Evolutionary conservation across 768 basidiomycete species (phyloP).

Genomic region (Tremella yokohamensis): DNA sequence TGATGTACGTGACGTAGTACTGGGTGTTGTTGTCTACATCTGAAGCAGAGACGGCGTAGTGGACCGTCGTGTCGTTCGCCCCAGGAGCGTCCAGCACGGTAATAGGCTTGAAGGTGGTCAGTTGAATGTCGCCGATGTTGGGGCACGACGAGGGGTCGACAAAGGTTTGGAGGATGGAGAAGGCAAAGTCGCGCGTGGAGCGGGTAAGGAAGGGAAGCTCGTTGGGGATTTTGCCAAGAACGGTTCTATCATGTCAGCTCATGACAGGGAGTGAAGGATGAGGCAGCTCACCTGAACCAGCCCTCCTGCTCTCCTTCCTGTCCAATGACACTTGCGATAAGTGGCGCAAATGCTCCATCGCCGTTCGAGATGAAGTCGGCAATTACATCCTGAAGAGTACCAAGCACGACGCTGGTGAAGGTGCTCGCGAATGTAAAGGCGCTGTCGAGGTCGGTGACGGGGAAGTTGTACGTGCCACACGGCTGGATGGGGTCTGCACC

Average conservation of each 20-base stretch:
- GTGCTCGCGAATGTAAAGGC: slow-evolving; percentile 6
- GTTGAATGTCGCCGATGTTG: slow-evolving; percentile 1
- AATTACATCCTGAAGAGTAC: slow-evolving; percentile 10
- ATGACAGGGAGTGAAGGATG: neutral
- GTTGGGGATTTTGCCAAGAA: slow-evolving; percentile 10
- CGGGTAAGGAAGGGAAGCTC: slow-evolving; percentile 10
- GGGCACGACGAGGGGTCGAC: slow-evolving; percentile 14
- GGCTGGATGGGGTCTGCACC: slow-evolving; percentile 8
- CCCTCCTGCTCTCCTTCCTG: slow-evolving; percentile 15
- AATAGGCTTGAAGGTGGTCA: slow-evolving; percentile 8
- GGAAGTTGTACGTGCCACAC: slow-evolving; percentile 16
- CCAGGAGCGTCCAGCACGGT: neutral
- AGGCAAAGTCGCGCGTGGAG: slow-evolving; percentile 13
- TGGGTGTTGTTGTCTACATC: slow-evolving; percentile 2
- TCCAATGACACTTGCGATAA: slow-evolving; percentile 12
- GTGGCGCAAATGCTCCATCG: neutral
- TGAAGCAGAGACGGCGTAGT: slow-evolving; percentile 6
- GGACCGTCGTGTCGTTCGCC: slow-evolving; percentile 6
- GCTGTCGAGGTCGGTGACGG: slow-evolving; percentile 2
- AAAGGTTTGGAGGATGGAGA: slow-evolving; percentile 13
- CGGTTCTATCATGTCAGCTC: neutral
- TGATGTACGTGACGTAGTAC: slow-evolving; percentile 9
- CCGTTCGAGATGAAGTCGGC: neutral
- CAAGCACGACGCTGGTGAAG: slow-evolving; percentile 16
- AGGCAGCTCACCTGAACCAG: slow-evolving; percentile 4